These are phyloP conservation scores for Paspalum vaginatum DNA, from an alignment of 176 grass and related monocot species.

Conservation along the genomic window DNA sequence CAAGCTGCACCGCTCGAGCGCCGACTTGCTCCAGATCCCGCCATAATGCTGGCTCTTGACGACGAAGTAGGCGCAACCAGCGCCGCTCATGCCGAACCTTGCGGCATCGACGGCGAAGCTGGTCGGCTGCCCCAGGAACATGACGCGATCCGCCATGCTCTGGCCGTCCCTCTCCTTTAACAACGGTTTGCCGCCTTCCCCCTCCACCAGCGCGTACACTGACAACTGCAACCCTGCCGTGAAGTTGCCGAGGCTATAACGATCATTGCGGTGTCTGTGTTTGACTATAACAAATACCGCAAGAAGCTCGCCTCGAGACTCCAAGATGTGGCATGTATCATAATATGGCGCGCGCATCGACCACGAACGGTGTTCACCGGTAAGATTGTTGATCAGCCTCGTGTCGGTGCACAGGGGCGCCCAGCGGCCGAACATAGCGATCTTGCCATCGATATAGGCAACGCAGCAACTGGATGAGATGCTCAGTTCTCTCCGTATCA, in stretches of 20 bases:
- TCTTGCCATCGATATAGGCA: neutral
- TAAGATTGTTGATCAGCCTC: too few relatives aligned
- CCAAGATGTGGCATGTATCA: neutral
- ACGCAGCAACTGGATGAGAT: neutral
- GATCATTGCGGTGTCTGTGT: accelerated
- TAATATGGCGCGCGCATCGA: neutral
- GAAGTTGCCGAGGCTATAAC: neutral
- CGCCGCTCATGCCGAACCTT: neutral
- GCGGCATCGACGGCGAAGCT: neutral
- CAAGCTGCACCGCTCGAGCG: neutral
- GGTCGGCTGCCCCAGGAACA: neutral
- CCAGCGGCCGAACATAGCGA: neutral
- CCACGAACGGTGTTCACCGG: too few relatives aligned
- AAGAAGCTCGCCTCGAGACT: neutral
- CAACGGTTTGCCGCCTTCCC: neutral
- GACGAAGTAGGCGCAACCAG: neutral
- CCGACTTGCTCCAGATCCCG: neutral
- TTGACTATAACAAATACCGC: neutral
- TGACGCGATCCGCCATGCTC: neutral
- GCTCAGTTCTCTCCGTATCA: neutral
- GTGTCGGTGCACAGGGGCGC: too few relatives aligned
- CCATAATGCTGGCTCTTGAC: neutral
- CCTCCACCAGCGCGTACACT: neutral
- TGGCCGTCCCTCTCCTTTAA: neutral
- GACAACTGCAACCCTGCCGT: neutral